Percentiles rank a stretch among this genome's conserved stretches.
phyloP scores from a whole-genome alignment of 495 filamentous ascomycete genomes.

The Aspergillus panamensis region DNA sequence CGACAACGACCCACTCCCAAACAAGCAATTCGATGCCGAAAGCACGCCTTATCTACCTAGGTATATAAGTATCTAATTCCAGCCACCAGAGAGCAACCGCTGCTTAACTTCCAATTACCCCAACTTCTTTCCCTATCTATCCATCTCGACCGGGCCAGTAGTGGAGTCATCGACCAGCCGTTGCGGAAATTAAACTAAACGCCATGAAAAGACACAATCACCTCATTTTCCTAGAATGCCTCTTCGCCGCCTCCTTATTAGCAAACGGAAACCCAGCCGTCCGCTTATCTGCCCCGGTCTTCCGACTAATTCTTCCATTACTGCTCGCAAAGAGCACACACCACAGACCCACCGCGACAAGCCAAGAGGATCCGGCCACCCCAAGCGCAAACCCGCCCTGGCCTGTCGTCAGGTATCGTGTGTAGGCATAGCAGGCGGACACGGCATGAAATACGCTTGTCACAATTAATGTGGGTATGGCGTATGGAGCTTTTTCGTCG shows the following conservation, averaged over 20 bases:
- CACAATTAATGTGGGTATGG: conserved; percentile 62
- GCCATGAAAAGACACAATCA: background rate
- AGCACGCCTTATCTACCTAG: too few relatives aligned
- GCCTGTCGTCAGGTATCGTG: conserved; percentile 52
- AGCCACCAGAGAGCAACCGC: too few relatives aligned
- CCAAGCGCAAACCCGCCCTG: conserved; percentile 55
- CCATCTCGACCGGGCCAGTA: too few relatives aligned
- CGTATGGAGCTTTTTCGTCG: conserved; percentile 64
- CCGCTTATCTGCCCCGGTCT: conserved; percentile 75
- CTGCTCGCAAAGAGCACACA: conserved; percentile 69
- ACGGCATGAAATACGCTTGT: conserved; percentile 62
- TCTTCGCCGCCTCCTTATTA: conserved; percentile 55
- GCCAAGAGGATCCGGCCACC: conserved; percentile 43
- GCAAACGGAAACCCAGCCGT: conserved; percentile 74
- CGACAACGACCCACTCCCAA: too few relatives aligned
- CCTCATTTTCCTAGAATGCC: conserved; percentile 40
- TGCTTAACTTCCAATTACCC: too few relatives aligned
- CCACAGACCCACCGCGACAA: conserved; percentile 68
- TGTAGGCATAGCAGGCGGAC: conserved; percentile 66
- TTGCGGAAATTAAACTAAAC: background rate
- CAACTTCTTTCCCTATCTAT: too few relatives aligned
- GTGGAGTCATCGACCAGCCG: background rate
- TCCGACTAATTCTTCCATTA: conserved; percentile 58
- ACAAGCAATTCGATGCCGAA: too few relatives aligned
- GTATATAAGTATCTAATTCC: too few relatives aligned